Evolutionary conservation across 1,284 basidiomycete species (phyloP).

Genomic region (Lignosus rhinocerotis): DNA sequence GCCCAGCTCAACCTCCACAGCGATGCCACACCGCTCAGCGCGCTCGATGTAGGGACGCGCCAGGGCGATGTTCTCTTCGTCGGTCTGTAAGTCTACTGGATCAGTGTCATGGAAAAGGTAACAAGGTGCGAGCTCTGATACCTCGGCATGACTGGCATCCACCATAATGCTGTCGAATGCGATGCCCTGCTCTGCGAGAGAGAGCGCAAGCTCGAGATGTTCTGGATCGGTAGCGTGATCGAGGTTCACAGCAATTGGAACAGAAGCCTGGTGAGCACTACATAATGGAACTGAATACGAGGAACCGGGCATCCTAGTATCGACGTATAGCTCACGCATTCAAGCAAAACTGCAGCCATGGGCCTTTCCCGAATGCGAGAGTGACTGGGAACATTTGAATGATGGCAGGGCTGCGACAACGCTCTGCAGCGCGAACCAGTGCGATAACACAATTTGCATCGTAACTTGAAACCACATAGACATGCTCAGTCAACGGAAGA

Average conservation of each 20-base stretch:
- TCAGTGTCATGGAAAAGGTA: background rate
- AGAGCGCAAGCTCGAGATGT: slow-evolving; percentile 47
- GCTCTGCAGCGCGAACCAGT: slow-evolving; percentile 48
- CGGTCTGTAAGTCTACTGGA: slow-evolving; percentile 34
- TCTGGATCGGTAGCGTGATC: slow-evolving; percentile 51
- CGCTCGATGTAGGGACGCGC: slow-evolving; percentile 48
- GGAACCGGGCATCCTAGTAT: background rate
- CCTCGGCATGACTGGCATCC: slow-evolving; percentile 51
- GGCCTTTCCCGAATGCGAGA: slow-evolving; percentile 46
- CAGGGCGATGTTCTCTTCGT: slow-evolving; percentile 50
- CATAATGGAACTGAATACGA: background rate
- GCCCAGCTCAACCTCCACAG: slow-evolving; percentile 51
- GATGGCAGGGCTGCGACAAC: slow-evolving; percentile 45
- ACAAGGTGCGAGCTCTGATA: slow-evolving; percentile 6
- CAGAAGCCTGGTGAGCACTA: slow-evolving; percentile 46
- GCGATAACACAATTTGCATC: slow-evolving; percentile 47
- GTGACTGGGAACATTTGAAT: slow-evolving; percentile 49
- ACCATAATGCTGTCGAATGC: slow-evolving; percentile 55
- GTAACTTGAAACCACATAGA: slow-evolving; percentile 34
- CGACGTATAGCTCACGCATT: slow-evolving; percentile 34
- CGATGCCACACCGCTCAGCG: slow-evolving; percentile 41
- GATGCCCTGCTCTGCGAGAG: slow-evolving; percentile 48
- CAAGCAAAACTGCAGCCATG: slow-evolving; percentile 49
- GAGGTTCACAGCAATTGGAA: slow-evolving; percentile 50
- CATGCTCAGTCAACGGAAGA: background rate